Base-by-base conservation (phyloP, 2,329 filamentous ascomycete species). In the Phyllachora maydis region DNA sequence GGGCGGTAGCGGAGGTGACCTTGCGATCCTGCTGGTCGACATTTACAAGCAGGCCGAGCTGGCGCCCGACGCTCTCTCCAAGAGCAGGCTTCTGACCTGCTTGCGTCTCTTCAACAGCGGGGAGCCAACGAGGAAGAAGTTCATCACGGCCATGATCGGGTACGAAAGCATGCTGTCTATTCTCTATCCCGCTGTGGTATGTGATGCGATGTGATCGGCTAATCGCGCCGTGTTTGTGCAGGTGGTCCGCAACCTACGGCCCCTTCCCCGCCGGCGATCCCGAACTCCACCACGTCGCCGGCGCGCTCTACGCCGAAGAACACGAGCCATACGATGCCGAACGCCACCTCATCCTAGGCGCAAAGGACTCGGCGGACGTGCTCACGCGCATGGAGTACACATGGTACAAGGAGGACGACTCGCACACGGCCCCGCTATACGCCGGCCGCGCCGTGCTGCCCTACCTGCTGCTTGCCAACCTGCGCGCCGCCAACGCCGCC, bases 311-410 rank as follows among this genome's bases (percentile, higher is more conserved):
- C 45, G 85, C 83, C n/a, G 75, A 90, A 40, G 85, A 93, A 37
- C 75, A 83, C 46, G 81, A 93, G 30, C 65, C 74, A 14, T 91
- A 92, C 55, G 83, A 93, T 29, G 88, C 90, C 9, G 90, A 98
- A 49, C 66, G 71, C 36, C 88, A 98, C 47, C 60, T 98, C 26
- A 49, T 83, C 23, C 60, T 93, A 18, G 90, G 88, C 30, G 95
- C 82, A 7, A 76, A 75, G 36, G 82, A 91, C 46, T 92, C 82
- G 0, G 65, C 83, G 18, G 71, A 81, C 35, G 60, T 76, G 8
- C 64, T 98, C 25, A 71, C 72, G 23, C 67, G 68, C 35, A 64
- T 95, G 50, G 81, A 95, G 47, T 95, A 91, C 46, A 62, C 71
- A 23, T 98, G 88, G 88, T 98, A 95, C 56, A 70, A 65, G 30